Evolutionary conservation across 129 eudicot species (phyloP), one percentile per base, ranked within the genome.

Genomic region (Flaveria bidentis): DNA sequence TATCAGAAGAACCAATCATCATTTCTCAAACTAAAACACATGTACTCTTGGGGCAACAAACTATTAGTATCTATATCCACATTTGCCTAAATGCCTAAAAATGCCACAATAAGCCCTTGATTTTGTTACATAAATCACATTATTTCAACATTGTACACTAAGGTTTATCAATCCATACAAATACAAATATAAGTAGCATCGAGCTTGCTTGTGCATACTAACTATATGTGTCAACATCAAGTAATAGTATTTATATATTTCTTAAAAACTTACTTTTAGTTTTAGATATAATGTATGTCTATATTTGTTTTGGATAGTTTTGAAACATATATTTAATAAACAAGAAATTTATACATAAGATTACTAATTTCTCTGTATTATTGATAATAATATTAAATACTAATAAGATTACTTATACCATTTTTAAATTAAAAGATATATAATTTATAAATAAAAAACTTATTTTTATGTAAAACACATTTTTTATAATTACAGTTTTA

Each of bases 1-100:
- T 25, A 62, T 49, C 22, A 61, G 46, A 62, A 62, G 36, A 75
- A 44, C 2, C 20, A 13, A 74, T 61, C 30, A 45, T 23, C 46
- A 45, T 41, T 74, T 45, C 22, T 25, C 71, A 61, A 25, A 44
- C 7, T 66, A 15, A 44, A 61, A 61, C 63, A 41, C 60, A 53
- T 72, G 9, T 23, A 39, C 22, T 41, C 10, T 41, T 18, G 44
- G 11, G 25, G 25, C 8, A 22, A 22, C 22, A 52, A 17, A n/a
- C 22, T 52, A 52, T 52, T 18, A 8, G 12, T 18, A 18, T 25
- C 12, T 60, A 41, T 10, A 60, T 60, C 9, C 13, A 56, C 14
- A 25, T 25, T 28, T 13, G 28, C 67, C 67, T 8, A 61, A 23
- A 61, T 25, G 5, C 67, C n/a, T 61, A 61, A 61, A 60, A 61